Evolutionary conservation across 257 asterid genomes (phyloP).

Genomic region (Striga asiatica): DNA sequence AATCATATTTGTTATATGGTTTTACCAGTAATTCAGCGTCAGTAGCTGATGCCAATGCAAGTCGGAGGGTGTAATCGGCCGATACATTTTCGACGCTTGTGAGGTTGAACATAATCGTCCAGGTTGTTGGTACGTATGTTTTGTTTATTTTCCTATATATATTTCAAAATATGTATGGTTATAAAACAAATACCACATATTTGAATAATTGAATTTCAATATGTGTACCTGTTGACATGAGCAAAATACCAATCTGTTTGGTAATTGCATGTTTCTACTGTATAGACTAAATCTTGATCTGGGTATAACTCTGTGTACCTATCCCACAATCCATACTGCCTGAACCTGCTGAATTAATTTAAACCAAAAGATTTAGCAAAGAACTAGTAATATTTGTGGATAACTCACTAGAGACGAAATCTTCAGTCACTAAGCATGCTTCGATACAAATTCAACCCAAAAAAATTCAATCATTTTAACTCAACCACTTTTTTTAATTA

Average conservation of each 20-base stretch:
- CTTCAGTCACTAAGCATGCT: too few species aligned
- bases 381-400: too few species aligned
- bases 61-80: constrained; percentile 43
- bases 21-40: constrained; percentile 77
- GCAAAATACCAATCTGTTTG: constrained; percentile 77
- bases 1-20: too few species aligned
- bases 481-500: too few species aligned
- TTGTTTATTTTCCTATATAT: constrained; percentile 36
- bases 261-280: constrained; percentile 28
- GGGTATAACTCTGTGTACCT: constrained; percentile 70
- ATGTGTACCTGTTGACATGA: constrained; percentile 57
- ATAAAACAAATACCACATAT: too few species aligned
- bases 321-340: constrained; percentile 91
- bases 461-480: too few species aligned
- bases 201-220: background rate
- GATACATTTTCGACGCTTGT: constrained; percentile 16
- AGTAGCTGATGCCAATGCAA: constrained; percentile 65
- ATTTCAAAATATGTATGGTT: background rate
- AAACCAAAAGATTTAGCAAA: too few species aligned
- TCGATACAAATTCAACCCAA: too few species aligned
- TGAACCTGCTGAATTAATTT: too few species aligned
- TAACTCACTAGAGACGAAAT: too few species aligned
- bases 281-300: constrained; percentile 42
- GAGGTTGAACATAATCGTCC: constrained; percentile 54
- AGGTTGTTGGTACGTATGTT: constrained; percentile 58